Conservation (phyloP, 805 yeast species). For the Pichia nakasei region DNA sequence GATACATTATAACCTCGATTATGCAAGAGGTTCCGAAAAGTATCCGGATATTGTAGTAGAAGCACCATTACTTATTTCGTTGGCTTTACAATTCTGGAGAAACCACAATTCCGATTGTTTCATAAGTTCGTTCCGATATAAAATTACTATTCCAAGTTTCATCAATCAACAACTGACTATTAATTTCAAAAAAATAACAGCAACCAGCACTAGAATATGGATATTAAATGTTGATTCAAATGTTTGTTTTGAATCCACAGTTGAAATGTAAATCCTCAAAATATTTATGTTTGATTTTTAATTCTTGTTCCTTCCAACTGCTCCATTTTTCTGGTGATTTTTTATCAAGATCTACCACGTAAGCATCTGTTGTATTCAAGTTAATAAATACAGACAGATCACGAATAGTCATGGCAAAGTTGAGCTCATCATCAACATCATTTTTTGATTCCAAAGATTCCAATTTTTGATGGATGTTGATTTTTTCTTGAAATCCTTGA, state of each 20-base stretch:
- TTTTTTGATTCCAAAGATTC: slow-evolving; percentile 23
- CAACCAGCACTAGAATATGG: slow-evolving; percentile 16
- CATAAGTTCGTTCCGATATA: slow-evolving; percentile 35
- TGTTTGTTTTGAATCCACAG: slow-evolving; percentile 14
- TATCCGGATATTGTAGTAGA: slow-evolving; percentile 60
- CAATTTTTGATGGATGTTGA: slow-evolving; percentile 27
- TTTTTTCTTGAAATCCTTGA: slow-evolving; percentile 28
- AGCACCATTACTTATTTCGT: slow-evolving; percentile 70
- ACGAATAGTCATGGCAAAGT: slow-evolving; percentile 41
- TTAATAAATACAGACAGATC: slow-evolving; percentile 43
- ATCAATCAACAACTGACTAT: slow-evolving; percentile 30
- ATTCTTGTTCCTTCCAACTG: slow-evolving; percentile 33
- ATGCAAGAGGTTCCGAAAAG: slow-evolving; percentile 46
- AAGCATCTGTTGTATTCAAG: slow-evolving; percentile 20
- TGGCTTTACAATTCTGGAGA: slow-evolving; percentile 42
- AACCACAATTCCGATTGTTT: slow-evolving; percentile 1
- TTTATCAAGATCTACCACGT: slow-evolving; percentile 41
- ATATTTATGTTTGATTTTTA: slow-evolving; percentile 9
- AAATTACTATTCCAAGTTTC: slow-evolving; percentile 42
- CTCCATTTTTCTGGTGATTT: slow-evolving; percentile 35
- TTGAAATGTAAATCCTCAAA: slow-evolving; percentile 2
- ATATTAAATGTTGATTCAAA: slow-evolving; percentile 12
- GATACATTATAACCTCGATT: slow-evolving; percentile 63
- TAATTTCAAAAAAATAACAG: slow-evolving; percentile 12
- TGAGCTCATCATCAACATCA: slow-evolving; percentile 38